Evolutionary conservation across 306 rosid genomes (phyloP).

Genomic region (Mimosa pudica): DNA sequence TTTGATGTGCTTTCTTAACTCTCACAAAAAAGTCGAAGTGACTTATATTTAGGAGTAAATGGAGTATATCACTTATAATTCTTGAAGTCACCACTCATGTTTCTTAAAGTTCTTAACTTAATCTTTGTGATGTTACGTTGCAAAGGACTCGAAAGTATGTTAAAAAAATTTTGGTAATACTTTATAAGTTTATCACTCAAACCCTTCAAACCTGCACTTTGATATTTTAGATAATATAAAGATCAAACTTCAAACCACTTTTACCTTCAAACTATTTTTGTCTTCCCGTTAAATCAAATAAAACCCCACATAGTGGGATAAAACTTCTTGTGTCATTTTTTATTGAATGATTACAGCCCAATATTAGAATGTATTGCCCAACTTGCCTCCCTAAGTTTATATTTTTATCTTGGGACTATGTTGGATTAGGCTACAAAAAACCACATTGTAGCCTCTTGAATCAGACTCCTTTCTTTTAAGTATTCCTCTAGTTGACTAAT

Average conservation of each 20-base stretch:
- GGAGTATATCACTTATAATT: background rate
- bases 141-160: background rate
- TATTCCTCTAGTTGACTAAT: background rate
- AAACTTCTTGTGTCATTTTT: background rate
- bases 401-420: background rate
- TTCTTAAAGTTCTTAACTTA: background rate
- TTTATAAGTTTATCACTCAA: background rate
- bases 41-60: too few relatives aligned
- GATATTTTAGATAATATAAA: background rate
- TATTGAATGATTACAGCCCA: background rate
- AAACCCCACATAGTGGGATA: too few relatives aligned
- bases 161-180: background rate
- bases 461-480: background rate
- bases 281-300: too few relatives aligned
- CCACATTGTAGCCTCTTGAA: background rate
- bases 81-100: background rate
- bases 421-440: background rate
- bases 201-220: background rate
- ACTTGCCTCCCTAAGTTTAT: background rate
- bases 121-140: background rate
- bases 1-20: too few relatives aligned
- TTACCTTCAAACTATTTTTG: too few relatives aligned
- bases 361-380: too few relatives aligned
- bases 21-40: too few relatives aligned
- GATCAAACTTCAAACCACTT: background rate